Evolutionary conservation across 2,329 filamentous ascomycete species (phyloP).

Genomic region (Colletotrichum sp.): DNA sequence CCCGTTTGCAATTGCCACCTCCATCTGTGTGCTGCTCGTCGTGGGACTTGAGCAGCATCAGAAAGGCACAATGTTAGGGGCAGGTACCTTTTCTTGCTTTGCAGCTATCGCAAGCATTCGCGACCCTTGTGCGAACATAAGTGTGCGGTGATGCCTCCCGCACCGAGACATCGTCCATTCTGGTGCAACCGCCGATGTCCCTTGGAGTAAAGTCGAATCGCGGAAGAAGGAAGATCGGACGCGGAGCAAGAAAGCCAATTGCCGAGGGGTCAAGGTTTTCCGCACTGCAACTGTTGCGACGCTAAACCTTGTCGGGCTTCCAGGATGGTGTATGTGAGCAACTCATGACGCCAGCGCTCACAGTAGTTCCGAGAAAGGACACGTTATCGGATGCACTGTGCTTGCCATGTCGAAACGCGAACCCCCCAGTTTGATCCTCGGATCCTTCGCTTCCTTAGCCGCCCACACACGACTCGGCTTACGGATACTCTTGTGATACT

Average conservation of each 20-base stretch:
- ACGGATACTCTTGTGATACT: background rate
- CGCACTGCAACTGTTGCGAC: background rate
- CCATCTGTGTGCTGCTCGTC: background rate
- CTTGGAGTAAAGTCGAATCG: background rate
- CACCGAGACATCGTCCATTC: conserved; percentile 18
- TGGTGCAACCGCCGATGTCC: background rate
- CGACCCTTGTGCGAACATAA: conserved; percentile 42
- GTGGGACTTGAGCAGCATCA: background rate
- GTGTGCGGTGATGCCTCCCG: conserved; percentile 8
- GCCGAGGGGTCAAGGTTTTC: conserved; percentile 2
- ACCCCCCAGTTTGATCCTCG: background rate
- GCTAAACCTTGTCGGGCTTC: background rate
- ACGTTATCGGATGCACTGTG: conserved; percentile 16
- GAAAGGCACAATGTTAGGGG: background rate
- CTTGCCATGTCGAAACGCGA: background rate
- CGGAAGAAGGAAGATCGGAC: conserved; percentile 17
- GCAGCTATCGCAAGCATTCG: conserved; percentile 60
- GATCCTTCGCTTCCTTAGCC: background rate
- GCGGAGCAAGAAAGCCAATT: background rate
- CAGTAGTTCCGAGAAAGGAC: background rate
- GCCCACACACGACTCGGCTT: background rate
- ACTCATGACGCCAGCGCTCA: background rate
- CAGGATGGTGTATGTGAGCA: background rate
- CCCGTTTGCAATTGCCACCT: background rate
- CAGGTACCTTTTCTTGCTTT: conserved; percentile 50